phyloP scores from a whole-genome alignment of 169 alveolate species.

The Perkinsus chesapeaki region DNA sequence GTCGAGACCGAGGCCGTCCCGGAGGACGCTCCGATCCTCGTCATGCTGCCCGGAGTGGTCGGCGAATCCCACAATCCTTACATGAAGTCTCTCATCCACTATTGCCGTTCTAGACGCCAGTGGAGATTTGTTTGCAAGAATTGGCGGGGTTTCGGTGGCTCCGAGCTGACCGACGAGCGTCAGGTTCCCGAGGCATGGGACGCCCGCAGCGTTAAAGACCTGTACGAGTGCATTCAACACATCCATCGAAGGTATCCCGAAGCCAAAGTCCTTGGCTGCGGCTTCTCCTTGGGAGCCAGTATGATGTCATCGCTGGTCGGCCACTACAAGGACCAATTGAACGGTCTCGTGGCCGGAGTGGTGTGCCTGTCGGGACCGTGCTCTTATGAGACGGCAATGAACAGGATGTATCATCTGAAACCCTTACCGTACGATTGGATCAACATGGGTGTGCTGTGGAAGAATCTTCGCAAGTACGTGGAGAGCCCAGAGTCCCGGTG shows the following conservation, averaged over 20 bases:
- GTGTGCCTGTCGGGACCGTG: background rate
- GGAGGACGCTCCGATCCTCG: background rate
- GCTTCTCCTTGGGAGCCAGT: background rate
- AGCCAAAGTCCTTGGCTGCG: background rate
- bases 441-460: background rate
- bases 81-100: background rate
- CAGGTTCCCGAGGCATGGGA: background rate
- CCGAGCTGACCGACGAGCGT: background rate
- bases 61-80: background rate
- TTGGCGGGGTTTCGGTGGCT: background rate
- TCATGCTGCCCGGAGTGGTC: background rate
- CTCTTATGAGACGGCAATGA: background rate
- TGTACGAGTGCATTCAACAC: background rate
- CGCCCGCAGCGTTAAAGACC: background rate
- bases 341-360: background rate
- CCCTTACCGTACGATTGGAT: background rate
- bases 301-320: background rate
- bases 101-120: background rate
- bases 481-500: background rate
- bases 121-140: background rate
- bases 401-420: background rate
- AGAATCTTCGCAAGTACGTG: background rate
- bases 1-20: background rate
- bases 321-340: background rate
- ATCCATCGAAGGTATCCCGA: background rate